These are phyloP conservation scores for Talaromyces marneffei DNA, from an alignment of 2,329 filamentous ascomycete species.

Conservation along the genomic window DNA sequence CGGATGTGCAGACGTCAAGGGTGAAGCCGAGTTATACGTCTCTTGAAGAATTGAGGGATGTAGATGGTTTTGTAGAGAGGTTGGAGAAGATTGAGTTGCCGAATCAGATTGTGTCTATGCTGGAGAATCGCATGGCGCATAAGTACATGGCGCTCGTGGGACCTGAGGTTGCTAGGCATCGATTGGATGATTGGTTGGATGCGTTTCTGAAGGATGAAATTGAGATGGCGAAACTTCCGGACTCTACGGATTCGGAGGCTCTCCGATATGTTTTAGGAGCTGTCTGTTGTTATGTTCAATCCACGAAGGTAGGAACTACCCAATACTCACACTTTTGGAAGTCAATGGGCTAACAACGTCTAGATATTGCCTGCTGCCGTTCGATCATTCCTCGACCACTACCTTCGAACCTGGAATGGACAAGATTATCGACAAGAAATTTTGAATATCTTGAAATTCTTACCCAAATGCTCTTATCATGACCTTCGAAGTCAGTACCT, in stretches of 20 bases:
- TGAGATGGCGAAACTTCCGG: constrained; percentile 38
- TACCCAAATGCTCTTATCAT: constrained; percentile 27
- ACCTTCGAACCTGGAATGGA: constrained; percentile 60
- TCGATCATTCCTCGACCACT: constrained; percentile 39
- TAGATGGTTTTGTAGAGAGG: constrained; percentile 62
- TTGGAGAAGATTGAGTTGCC: constrained; percentile 75
- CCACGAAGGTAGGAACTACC: constrained; percentile 30
- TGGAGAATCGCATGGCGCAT: constrained; percentile 70
- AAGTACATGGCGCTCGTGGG: constrained; percentile 65
- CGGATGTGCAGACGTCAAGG: constrained; percentile 67
- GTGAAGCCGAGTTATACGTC: constrained; percentile 55
- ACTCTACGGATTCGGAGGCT: constrained; percentile 37
- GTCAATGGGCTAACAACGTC: constrained; percentile 7
- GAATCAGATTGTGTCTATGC: constrained; percentile 71
- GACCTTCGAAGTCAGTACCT: constrained; percentile 36
- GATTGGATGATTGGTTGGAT: constrained; percentile 36
- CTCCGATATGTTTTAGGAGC: constrained; percentile 32
- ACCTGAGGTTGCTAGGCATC: constrained; percentile 45
- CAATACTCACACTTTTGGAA: not conserved
- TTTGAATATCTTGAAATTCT: constrained; percentile 29
- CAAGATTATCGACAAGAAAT: constrained; percentile 45
- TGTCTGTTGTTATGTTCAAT: constrained; percentile 31
- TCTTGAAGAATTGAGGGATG: constrained; percentile 71
- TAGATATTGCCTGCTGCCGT: constrained; percentile 32
- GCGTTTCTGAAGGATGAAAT: constrained; percentile 35